Base-by-base conservation (phyloP, 2,329 filamentous ascomycete genomes). In the Aspergillus pseudoterreus region DNA sequence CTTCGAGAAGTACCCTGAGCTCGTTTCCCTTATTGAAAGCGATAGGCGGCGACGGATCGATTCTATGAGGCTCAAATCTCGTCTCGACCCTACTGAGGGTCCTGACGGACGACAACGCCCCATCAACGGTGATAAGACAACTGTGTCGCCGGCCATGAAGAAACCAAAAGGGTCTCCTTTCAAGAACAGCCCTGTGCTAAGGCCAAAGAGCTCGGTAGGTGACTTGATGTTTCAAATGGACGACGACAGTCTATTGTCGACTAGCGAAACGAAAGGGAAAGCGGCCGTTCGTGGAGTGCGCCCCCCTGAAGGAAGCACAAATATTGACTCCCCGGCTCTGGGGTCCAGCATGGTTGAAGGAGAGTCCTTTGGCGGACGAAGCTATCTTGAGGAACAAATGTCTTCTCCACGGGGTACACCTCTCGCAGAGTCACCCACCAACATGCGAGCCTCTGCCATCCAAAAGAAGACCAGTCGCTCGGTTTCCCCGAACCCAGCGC, bases 181-280 rank as follows among this genome's bases (percentile, higher is more conserved):
- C 52, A 74, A 75, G 1, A 82, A 77, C 50, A 89, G 84, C 50
- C 90, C 90, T 1, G 77, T 74, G 15, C 75, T 94, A 42, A 85
- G 82, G 49, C 79, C 86, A 1, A 90, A 84, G 62, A 79, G 79
- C 17, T 92, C 87, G 0, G 75, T 80, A 1, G 79, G 79, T 35
- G 92, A 96, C 60, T 78, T 96, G 49, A 95, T 96, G 69, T 96
- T 96, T 65, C 84, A 90, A 58, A 96, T 96, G 91, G 92, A 96
- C 52, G 91, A 95, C 35, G 90, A 91, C 27, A 45, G 52, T 39
- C n/a, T 56, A 5, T 44, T 65, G n/a, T 64, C 66, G 2, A 57
- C 67, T 2, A 52, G 48, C 14, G 58, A 63, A 3, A 44, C 49
- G 2, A 71, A 70, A 59, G 68, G 68, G 4, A 71, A 70, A 51